Base-by-base conservation (phyloP, 345 rosid species). In the Xanthoceras sorbifolium region DNA sequence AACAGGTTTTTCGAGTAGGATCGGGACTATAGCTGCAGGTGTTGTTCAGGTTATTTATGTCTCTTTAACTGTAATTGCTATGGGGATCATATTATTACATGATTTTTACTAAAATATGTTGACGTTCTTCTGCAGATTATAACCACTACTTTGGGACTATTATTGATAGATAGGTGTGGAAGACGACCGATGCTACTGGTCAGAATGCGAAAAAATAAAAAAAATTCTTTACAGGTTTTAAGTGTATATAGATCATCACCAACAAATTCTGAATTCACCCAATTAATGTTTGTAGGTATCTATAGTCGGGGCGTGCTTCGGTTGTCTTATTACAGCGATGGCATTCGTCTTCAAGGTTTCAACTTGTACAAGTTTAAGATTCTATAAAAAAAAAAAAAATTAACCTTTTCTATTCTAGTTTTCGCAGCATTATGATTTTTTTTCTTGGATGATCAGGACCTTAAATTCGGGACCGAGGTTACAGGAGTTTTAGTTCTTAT, bases 281-380 rank as follows among this genome's bases (percentile, higher is more conserved):
- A 44, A 18, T 57, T 31, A 48, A 60, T 28, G 1, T 73, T 48
- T 77, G 46, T 83, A 87, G 93, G 44, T 72, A 46, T 87, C 90
- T 22, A 80, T 82, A 11, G 66, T 20, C 0, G 91, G 91, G 8
- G 0, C 72, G 10, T 82, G 83, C 80, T 69, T 81, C 62, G 83
- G 88, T 63, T 86, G 85, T 26, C 8, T 83, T 31, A 42, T 69
- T 44, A 70, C 88, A 34, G 87, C 82, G 44, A 65, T 85, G 70
- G 77, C 93, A 18, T 89, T 85, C 72, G 44, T 79, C 50, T 71
- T 81, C 38, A 76, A 85, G 85, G 84, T 71, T 74, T 11, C 17
- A 2, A 17, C 18, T 20, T 2, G 1, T 6, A 22, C 48, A 63
- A 14, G n/a, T n/a, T n/a, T n/a, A n/a, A 40, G 40, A 42, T 42